Evolutionary conservation across 106 monocot species (phyloP), one percentile per base, ranked within the genome.

Genomic region (Allium sativum): DNA sequence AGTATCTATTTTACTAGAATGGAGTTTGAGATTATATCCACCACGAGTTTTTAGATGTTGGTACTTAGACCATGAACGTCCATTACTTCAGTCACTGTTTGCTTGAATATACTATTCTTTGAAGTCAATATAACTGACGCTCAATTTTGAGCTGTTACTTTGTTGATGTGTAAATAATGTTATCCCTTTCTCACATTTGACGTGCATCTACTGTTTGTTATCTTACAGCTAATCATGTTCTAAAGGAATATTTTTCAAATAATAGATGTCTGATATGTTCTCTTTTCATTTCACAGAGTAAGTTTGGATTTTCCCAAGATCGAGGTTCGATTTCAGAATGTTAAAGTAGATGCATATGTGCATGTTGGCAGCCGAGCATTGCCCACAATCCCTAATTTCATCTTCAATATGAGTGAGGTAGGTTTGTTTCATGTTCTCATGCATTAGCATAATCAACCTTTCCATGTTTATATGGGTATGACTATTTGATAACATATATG

Each of bases 391-490:
- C 88, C 96, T 53, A 98, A 98, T 70, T 98, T 91, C 64, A 71
- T 98, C 15, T 78, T 66, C 40, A 98, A 98, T 70, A 88, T 98
- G 91, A 70, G 80, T 55, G 96, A 98, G 91, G 96, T 98, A 78
- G n/a, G 15, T 41, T 48, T 52, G 11, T 15, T 19, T 55, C 44
- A 13, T 57, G 12, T 42, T 14, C 51, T 44, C 42, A 9, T 16
- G 40, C 31, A 42, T 66, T 40, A 16, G 2, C 31, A 31, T 2
- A 3, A 31, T 31, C 31, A 31, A 31, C 31, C 31, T 31, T 31
- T 31, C 5, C 31, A 31, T 31, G 31, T 31, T 31, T 31, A 31
- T 31, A 31, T 31, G 31, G 31, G 31, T 31, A 31, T 31, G 31
- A 3, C 31, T 5, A 31, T 31, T 31, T 31, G 31, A 31, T 31